Conservation (phyloP, 2,329 filamentous ascomycete species). For the Fusarium sambucinum region DNA sequence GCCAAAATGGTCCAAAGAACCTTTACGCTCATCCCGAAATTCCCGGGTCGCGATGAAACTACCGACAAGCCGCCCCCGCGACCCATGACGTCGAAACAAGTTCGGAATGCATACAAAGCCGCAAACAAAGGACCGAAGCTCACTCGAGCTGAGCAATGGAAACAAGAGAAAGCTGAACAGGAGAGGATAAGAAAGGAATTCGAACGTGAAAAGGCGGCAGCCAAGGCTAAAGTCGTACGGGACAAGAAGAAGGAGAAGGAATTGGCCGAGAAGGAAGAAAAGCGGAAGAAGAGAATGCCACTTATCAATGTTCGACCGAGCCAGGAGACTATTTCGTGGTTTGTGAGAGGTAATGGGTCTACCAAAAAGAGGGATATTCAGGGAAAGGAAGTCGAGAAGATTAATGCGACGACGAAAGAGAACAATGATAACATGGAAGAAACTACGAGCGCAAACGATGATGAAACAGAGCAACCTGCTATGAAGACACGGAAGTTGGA, state of each 20-base stretch:
- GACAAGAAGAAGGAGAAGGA: conserved; percentile 70
- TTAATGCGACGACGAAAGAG: conserved; percentile 7
- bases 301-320: conserved; percentile 67
- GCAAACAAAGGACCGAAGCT: conserved; percentile 53
- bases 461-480: background rate
- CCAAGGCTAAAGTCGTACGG: conserved; percentile 62
- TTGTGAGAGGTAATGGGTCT: conserved; percentile 57
- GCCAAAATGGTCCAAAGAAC: conserved; percentile 57
- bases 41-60: conserved; percentile 41
- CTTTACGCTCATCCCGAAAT: conserved; percentile 59
- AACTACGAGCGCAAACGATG: background rate
- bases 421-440: background rate
- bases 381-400: conserved; percentile 34
- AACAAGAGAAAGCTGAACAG: conserved; percentile 62
- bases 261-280: conserved; percentile 61
- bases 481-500: conserved; percentile 23
- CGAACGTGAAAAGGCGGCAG: conserved; percentile 62
- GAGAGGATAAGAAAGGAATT: conserved; percentile 66
- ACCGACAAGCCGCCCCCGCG: conserved; percentile 39
- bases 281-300: conserved; percentile 65
- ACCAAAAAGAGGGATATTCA: conserved; percentile 49
- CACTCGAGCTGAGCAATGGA: conserved; percentile 56
- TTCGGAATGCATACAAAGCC: conserved; percentile 55
- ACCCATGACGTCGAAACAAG: conserved; percentile 59
- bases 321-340: conserved; percentile 68